Base-by-base conservation (phyloP, 106 monocot genomes). In the Allium fistulosum region DNA sequence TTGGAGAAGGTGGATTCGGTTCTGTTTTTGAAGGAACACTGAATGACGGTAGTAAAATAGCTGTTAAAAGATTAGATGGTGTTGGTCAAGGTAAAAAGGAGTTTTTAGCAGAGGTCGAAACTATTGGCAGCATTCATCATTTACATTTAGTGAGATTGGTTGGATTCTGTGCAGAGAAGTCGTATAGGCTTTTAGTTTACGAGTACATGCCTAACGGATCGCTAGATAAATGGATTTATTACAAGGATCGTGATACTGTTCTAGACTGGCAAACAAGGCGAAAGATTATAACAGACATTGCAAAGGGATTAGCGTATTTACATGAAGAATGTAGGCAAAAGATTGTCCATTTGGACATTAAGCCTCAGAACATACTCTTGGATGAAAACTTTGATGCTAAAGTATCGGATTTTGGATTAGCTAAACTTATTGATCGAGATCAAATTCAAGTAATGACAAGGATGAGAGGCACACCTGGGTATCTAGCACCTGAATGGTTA, bases 1-100 rank as follows among this genome's bases (percentile, higher is more conserved):
- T 90, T 0, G 85, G 90, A 10, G 49, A 78, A 68, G 90, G 90
- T 45, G 85, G 90, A 22, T 85, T 90, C 71, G 90, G 85, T 4
- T 78, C 85, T 51, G 90, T 90, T 10, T 90, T 75, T 48, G 76
- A 88, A 14, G 84, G 88, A 59, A 62, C 18, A 27, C 76, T 88
- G 26, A 12, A 1, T 1, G 77, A 71, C 67, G 79, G 74, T 11
- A 26, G 53, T 3, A 81, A 47, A 45, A 68, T 88, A 46, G 88
- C 80, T 48, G 81, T 88, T 4, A 88, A 88, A 59, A 65, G 79
- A 17, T 61, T 84, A 48, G 69, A 69, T 26, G 65, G 68, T 28
- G 58, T 79, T 49, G 57, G 58, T 0, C 81, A 77, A 16, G 83
- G 87, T 8, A 81, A 81, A 37, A 71, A 66, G 26, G 77, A 78